Evolutionary conservation across 768 basidiomycete species (phyloP).

Genomic region (Saitozyma podzolica): DNA sequence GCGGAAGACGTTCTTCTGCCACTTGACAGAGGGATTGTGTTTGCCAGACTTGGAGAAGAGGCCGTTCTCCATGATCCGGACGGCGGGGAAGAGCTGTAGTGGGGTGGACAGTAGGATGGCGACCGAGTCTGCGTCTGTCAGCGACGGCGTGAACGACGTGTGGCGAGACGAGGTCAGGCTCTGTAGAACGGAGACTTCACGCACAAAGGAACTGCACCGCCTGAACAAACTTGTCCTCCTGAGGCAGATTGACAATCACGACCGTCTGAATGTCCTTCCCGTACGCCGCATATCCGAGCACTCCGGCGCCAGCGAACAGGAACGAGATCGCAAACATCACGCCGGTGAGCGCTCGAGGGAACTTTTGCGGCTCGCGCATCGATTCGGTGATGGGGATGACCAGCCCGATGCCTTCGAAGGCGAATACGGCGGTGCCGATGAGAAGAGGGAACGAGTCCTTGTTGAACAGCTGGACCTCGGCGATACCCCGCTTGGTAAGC

Average conservation of each 20-base stretch:
- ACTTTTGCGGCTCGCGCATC: conserved; percentile 92
- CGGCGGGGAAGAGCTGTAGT: conserved; percentile 95
- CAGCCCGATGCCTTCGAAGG: conserved; percentile 97
- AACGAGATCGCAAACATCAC: conserved; percentile 86
- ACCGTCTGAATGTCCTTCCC: conserved; percentile 86
- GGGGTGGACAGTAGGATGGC: conserved; percentile 83
- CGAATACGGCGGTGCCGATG: conserved; percentile 96
- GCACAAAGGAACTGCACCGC: conserved; percentile 58
- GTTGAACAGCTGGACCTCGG: conserved; percentile 84
- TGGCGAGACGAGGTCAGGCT: neutral
- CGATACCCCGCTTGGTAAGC: conserved; percentile 68
- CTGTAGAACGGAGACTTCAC: conserved; percentile 1
- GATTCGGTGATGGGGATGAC: conserved; percentile 95
- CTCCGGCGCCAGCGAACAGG: conserved; percentile 84
- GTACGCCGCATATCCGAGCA: conserved; percentile 82
- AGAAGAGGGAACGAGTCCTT: conserved; percentile 83
- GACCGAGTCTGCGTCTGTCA: conserved; percentile 64
- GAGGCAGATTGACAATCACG: conserved; percentile 88
- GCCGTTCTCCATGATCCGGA: conserved; percentile 95
- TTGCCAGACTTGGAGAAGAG: conserved; percentile 84
- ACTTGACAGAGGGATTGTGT: conserved; percentile 74
- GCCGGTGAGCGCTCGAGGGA: conserved; percentile 79
- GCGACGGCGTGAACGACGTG: conserved; percentile 53
- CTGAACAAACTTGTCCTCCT: conserved; percentile 81
- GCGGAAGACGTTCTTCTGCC: conserved; percentile 81